Base-by-base conservation (phyloP, 73 alveolate species). In the Paramecium tetraurelia region DNA sequence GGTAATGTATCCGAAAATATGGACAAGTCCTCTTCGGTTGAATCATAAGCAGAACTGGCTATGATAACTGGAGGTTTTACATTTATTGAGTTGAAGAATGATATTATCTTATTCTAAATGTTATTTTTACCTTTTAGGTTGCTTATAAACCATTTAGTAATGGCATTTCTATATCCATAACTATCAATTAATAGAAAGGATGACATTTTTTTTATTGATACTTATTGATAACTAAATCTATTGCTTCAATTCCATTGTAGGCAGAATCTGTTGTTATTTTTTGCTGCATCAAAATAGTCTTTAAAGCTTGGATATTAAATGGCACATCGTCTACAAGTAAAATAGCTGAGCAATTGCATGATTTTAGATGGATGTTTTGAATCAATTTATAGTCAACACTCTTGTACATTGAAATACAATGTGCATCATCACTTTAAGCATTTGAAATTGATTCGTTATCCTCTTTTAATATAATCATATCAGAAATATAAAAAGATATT, bases 121-220 rank as follows among this genome's bases (percentile, higher is more conserved):
- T 63, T 63, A 31, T 72, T 72, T 22, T n/a, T 53, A 72, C 75
- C 36, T 80, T 41, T 80, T 80, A 31, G 11, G 90, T 22, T 21
- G 90, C 90, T 58, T 80, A 22, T 20, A 80, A 18, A 43, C 90
- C 90, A 80, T 46, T 80, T 4, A 80, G 48, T 80, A 14, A 22
- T 24, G 90, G 90, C 90, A 80, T 80, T n/a, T 80, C 75, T 80
- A 80, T 44, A 43, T 80, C 90, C 90, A 80, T 80, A 9, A 80
- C 9, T 27, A 80, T 48, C 58, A 80, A 44, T 20, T 80, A 20
- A 29, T 44, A 80, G n/a, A 40, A 44, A 43, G 70, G 72, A 80
- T 41, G 57, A 21, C 57, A 43, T 12, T 40, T 41, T 44, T 80
- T 46, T 35, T 35, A 35, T 4, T 29, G 7, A 18, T 41, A 48